Evolutionary conservation across 768 basidiomycete species (phyloP), one percentile per base, ranked within the genome.

Genomic region (Coprinopsis marcescibilis): DNA sequence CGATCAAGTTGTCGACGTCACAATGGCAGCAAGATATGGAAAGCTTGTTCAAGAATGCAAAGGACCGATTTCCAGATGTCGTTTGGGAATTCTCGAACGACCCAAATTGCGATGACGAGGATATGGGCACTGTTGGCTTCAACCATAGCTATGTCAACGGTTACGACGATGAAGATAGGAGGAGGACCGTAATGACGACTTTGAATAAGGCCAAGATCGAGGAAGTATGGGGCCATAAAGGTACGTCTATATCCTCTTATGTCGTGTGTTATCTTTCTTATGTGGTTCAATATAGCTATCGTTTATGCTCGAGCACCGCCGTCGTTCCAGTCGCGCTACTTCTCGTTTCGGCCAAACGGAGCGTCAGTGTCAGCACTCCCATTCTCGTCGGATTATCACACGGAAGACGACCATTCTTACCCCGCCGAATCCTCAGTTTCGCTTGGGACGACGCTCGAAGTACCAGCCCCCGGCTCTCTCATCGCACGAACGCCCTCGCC

Each of bases 171-270:
- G 24, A 29, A 20, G 26, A 29, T 12, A 10, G 41, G 26, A 43
- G 24, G 41, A n/a, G 13, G n/a, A 43, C 26, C 6, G 17, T 29
- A 8, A 40, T n/a, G n/a, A n/a, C n/a, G n/a, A n/a, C 23, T 24
- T 12, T 30, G 4, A 43, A 30, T 29, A 8, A 37, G 64, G 65
- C 38, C 62, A 45, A 65, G 45, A 57, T 65, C 41, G 75, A 75
- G 47, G 80, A 85, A 54, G 81, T 96, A 21, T 96, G 88, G 84
- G 94, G 89, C 3, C 95, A 98, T 65, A 95, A 97, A 79, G 93
- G 93, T 95, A 26, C 13, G 78, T 62, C 25, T 37, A 26, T 6
- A 43, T 44, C 20, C 19, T 13, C 19, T 46, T 25, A 20, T 36
- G 10, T n/a, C 20, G 5, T 25, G 15, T 19, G 15, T 38, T 5